Evolutionary conservation across 2,329 filamentous ascomycete species (phyloP).

Genomic region (Ophiostoma quercus): DNA sequence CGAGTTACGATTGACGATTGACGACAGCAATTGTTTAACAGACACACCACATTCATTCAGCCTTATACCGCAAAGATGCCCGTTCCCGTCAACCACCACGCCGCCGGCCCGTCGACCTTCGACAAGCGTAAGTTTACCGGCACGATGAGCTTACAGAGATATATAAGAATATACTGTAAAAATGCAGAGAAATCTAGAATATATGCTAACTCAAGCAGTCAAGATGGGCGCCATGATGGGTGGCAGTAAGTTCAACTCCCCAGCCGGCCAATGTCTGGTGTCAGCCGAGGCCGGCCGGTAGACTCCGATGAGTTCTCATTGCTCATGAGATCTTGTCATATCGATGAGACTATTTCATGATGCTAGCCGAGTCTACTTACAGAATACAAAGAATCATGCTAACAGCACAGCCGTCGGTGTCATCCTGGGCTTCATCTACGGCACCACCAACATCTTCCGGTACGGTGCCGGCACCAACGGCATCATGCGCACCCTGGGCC

Average conservation of each 20-base stretch:
- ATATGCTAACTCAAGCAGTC: slow-evolving; percentile 50
- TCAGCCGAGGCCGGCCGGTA: not conserved
- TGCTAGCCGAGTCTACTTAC: too few species aligned
- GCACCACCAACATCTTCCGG: slow-evolving; percentile 89
- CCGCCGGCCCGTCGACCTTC: slow-evolving; percentile 45
- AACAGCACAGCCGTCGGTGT: slow-evolving; percentile 73
- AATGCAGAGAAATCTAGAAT: not conserved
- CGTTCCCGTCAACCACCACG: slow-evolving; percentile 32
- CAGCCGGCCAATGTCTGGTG: not conserved
- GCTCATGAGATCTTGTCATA: not conserved
- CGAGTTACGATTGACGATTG: slow-evolving; percentile 7
- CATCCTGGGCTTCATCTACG: slow-evolving; percentile 97
- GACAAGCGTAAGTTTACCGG: slow-evolving; percentile 47
- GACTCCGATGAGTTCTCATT: not conserved
- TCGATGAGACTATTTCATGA: too few species aligned
- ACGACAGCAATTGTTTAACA: not conserved
- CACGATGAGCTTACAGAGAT: not conserved
- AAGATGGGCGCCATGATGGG: slow-evolving; percentile 99
- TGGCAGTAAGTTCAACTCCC: slow-evolving; percentile 64
- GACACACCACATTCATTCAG: not conserved
- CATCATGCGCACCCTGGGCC: slow-evolving; percentile 86
- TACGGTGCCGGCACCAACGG: slow-evolving; percentile 91
- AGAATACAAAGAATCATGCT: not conserved
- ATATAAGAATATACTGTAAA: not conserved
- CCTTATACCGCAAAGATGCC: slow-evolving; percentile 32